Evolutionary conservation across 352 stramenopile species (phyloP), one percentile per base, ranked within the genome.

Genomic region (Globisporangium barbulae): DNA sequence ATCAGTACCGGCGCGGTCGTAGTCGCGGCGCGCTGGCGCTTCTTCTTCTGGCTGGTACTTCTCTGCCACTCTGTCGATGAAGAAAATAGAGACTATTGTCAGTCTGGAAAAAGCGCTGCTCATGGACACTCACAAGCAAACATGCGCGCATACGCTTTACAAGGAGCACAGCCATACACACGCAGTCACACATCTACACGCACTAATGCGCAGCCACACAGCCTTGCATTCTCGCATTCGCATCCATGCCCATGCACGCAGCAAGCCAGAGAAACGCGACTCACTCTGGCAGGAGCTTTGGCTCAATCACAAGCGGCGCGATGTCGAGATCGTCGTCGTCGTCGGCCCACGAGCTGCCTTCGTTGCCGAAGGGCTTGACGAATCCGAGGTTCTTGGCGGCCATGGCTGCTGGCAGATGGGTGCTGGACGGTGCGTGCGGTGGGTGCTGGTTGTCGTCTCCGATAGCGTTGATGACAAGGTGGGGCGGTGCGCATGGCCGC

Each of bases 281-380:
- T 60, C 69, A 90, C 81, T 78, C 74, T 53, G 68, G 58, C 21
- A 58, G n/a, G n/a, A 88, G 70, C 62, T 83, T 81, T 25, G 69
- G 70, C 21, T 63, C 52, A 10, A 74, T 67, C 13, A 76, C 73
- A 19, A 89, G 67, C 10, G 77, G 78, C 68, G 76, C 70, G 28
- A 78, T 57, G 61, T 93, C 83, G 37, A 74, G 57, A 59, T 91
- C 83, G 58, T 94, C 85, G 31, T 67, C 61, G 52, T 94, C 85
- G 53, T 94, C 85, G 55, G 85, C 85, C 85, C 85, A 94, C 21
- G 83, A 92, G 73, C 68, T 86, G 41, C 71, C 79, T 56, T 73
- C 73, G 67, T 69, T 78, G 45, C 72, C 61, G 61, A 67, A 67
- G 28, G 72, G 64, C 42, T 70, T 74, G 64, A 21, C 52, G 52